A percentile compares a stretch with the other conserved stretches of the same genome.
Evolutionary conservation across 177 flowering plant species (phyloP).

Genomic region (Telopea speciosissima): DNA sequence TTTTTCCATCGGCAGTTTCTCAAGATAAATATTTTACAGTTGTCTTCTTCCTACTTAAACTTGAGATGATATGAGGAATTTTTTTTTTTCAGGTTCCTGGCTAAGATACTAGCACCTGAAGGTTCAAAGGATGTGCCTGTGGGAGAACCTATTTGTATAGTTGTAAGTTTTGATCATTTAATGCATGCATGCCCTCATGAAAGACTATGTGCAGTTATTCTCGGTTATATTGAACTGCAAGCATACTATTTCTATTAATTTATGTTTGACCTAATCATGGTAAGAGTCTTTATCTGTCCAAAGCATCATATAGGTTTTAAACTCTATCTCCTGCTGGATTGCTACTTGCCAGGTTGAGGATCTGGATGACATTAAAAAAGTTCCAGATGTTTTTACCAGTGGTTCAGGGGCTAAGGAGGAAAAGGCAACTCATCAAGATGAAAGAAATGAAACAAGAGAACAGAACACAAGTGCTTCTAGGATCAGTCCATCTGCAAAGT

Average conservation of each 20-base stretch:
- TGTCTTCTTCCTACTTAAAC: background rate
- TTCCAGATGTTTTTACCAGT: constrained; percentile 28
- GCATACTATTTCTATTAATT: background rate
- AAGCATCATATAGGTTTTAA: constrained; percentile 2
- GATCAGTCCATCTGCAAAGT: constrained; percentile 90
- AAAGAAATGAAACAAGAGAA: constrained; percentile 19
- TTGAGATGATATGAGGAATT: background rate
- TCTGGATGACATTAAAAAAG: constrained; percentile 49
- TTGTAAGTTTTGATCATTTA: constrained; percentile 44
- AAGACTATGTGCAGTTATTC: background rate
- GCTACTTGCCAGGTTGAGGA: constrained; percentile 77
- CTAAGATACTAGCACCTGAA: constrained; percentile 83
- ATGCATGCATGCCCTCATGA: constrained; percentile 4
- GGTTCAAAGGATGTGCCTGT: constrained; percentile 92
- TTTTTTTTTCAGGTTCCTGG: constrained; percentile 55
- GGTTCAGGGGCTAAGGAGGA: constrained; percentile 35
- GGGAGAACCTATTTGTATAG: constrained; percentile 85
- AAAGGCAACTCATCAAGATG: constrained; percentile 28
- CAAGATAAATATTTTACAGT: background rate
- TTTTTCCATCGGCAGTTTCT: background rate
- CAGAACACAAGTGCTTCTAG: constrained; percentile 40
- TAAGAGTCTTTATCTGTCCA: background rate
- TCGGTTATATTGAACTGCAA: background rate
- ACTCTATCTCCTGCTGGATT: background rate
- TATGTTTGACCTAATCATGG: background rate